A percentile compares a stretch with the other conserved stretches of the same genome.
Conservation (phyloP, 805 yeast species). For the Zygoascus tannicola region DNA sequence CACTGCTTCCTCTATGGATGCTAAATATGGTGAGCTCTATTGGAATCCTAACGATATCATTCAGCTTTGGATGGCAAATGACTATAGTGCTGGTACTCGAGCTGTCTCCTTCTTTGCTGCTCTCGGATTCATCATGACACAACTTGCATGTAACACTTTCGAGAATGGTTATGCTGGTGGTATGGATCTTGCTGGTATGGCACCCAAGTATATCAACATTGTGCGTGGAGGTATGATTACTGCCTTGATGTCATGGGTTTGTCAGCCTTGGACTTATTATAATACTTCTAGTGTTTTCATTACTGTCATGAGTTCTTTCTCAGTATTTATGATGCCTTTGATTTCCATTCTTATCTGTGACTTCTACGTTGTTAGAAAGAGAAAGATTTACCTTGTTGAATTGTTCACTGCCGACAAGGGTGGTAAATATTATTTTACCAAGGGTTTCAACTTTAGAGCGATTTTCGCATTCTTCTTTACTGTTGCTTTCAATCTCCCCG, state of each 20-base stretch:
- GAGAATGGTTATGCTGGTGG: constrained; percentile 40
- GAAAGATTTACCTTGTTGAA: constrained; percentile 34
- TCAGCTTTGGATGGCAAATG: constrained; percentile 33
- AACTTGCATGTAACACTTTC: constrained; percentile 12
- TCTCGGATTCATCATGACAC: constrained; percentile 13
- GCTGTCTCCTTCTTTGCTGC: constrained; percentile 42
- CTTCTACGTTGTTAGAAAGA: constrained; percentile 32
- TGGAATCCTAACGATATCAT: constrained; percentile 42
- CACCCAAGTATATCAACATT: constrained; percentile 36
- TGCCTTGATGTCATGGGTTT: constrained; percentile 22
- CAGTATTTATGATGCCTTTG: constrained; percentile 34
- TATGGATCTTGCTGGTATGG: constrained; percentile 42
- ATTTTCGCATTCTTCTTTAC: constrained; percentile 26
- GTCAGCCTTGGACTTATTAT: constrained; percentile 35
- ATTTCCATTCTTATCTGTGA: constrained; percentile 33
- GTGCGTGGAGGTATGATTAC: constrained; percentile 34
- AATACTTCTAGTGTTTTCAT: constrained; percentile 31
- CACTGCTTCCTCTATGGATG: constrained; percentile 37
- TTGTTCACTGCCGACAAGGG: constrained; percentile 28
- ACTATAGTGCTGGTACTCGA: constrained; percentile 33
- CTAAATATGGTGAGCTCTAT: constrained; percentile 28
- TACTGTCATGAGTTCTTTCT: constrained; percentile 30
- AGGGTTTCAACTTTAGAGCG: constrained; percentile 39
- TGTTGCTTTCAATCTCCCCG: constrained; percentile 13
- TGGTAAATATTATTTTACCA: constrained; percentile 36